These are phyloP conservation scores for Vitellaria paradoxa DNA, from an alignment of 179 eudicot genomes.

Conservation along the genomic window DNA sequence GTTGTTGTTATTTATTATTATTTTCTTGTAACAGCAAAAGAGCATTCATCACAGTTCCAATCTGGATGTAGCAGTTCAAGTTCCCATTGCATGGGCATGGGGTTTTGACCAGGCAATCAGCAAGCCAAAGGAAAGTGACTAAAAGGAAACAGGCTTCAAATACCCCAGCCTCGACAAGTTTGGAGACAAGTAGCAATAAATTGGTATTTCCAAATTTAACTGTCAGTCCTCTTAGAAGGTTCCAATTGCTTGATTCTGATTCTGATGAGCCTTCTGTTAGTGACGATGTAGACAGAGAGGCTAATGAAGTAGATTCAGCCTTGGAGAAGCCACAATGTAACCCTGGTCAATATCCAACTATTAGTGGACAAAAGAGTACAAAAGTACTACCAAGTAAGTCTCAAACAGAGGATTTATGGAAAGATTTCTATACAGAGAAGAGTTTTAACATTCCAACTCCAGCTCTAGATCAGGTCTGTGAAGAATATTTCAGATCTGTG, in stretches of 20 bases:
- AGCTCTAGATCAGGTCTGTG: slow-evolving; percentile 70
- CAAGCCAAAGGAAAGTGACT: slow-evolving; percentile 23
- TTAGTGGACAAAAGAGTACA: slow-evolving; percentile 21
- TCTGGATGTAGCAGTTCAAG: slow-evolving; percentile 78
- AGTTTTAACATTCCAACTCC: slow-evolving; percentile 62
- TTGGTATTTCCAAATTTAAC: slow-evolving; percentile 38
- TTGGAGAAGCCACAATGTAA: slow-evolving; percentile 22
- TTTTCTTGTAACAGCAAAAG: slow-evolving; percentile 26
- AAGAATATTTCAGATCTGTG: slow-evolving; percentile 52
- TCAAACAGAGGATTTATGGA: slow-evolving; percentile 58
- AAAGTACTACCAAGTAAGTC: slow-evolving; percentile 26
- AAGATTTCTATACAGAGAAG: slow-evolving; percentile 48
- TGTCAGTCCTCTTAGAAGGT: slow-evolving; percentile 80
- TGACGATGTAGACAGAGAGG: slow-evolving; percentile 19
- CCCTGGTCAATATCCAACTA: slow-evolving; percentile 18
- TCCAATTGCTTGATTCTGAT: slow-evolving; percentile 81
- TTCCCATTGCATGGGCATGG: slow-evolving; percentile 51
- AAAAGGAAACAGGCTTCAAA: slow-evolving; percentile 42
- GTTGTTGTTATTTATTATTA: neutral
- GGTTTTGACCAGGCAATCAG: slow-evolving; percentile 46
- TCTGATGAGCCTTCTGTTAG: slow-evolving; percentile 51
- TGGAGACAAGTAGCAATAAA: slow-evolving; percentile 35
- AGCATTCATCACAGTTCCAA: slow-evolving; percentile 28
- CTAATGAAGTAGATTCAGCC: slow-evolving; percentile 21
- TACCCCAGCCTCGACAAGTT: slow-evolving; percentile 35